These are phyloP conservation scores for Uronychia binucleata DNA, from an alignment of 73 alveolate genomes.

Conservation along the genomic window DNA sequence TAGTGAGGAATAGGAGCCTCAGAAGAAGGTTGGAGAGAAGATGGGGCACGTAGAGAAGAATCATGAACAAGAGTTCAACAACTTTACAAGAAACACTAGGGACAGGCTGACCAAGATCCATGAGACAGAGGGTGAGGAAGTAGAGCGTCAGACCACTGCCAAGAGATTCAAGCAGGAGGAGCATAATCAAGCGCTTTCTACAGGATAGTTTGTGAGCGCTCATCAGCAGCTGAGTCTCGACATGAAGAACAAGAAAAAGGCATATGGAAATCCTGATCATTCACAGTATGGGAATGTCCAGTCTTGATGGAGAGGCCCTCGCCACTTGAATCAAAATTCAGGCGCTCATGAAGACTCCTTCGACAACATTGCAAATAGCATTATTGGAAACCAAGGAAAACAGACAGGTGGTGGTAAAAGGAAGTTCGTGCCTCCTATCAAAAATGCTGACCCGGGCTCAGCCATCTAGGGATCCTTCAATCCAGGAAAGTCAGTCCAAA, in stretches of 20 bases:
- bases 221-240: not conserved
- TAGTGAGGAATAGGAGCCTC: too few relatives aligned
- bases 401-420: slow-evolving; percentile 49
- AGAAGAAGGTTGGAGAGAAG: too few relatives aligned
- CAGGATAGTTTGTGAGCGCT: not conserved
- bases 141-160: too few relatives aligned
- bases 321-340: too few relatives aligned
- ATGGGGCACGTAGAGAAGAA: too few relatives aligned
- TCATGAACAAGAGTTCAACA: not conserved
- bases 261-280: not conserved
- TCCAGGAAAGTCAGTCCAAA: slow-evolving; percentile 52
- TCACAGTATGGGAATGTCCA: too few relatives aligned
- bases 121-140: not conserved
- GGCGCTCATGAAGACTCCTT: too few relatives aligned
- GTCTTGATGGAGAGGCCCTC: too few relatives aligned
- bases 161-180: not conserved
- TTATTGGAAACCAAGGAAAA: slow-evolving; percentile 64
- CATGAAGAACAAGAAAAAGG: not conserved
- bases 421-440: slow-evolving; percentile 63
- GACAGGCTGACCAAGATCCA: not conserved
- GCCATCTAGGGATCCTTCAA: slow-evolving; percentile 17
- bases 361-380: too few relatives aligned
- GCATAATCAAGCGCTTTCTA: not conserved
- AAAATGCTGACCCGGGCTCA: slow-evolving; percentile 1
- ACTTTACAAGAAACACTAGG: not conserved